Evolutionary conservation across 805 yeast genomes (phyloP).

Genomic region (Wickerhamiella siamensis): DNA sequence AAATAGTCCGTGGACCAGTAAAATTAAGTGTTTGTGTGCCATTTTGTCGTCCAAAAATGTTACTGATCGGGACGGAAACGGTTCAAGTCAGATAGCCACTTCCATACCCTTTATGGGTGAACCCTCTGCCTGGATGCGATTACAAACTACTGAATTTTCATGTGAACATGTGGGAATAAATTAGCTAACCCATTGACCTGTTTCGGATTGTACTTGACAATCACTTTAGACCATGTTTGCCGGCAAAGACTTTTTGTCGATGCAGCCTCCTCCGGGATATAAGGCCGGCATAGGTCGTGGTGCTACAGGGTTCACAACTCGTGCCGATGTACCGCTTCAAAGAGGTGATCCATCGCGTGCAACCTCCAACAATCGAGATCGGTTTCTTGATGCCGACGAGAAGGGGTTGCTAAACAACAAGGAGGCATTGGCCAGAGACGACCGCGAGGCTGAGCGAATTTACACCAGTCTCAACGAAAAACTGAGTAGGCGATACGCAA

Average conservation of each 20-base stretch:
- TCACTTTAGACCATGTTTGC: conserved; percentile 3
- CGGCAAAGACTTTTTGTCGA: conserved; percentile 44
- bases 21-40: conserved; percentile 13
- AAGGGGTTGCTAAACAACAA: conserved; percentile 23
- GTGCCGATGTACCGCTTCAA: conserved; percentile 52
- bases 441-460: conserved; percentile 63
- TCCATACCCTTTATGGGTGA: too few species aligned
- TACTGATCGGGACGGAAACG: neutral
- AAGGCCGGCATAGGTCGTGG: conserved; percentile 92
- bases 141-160: too few species aligned
- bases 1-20: conserved; percentile 32
- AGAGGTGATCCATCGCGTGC: conserved; percentile 19
- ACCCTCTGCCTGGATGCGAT: too few species aligned
- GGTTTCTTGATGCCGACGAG: conserved; percentile 24
- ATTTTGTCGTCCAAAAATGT: neutral
- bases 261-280: conserved; percentile 79
- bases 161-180: too few species aligned
- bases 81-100: too few species aligned
- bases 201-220: too few species aligned
- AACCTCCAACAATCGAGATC: conserved; percentile 20
- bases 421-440: conserved; percentile 32
- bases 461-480: conserved; percentile 55
- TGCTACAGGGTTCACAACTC: conserved; percentile 82
- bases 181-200: too few species aligned
- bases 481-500: conserved; percentile 16